These are phyloP conservation scores for Pseudopithomyces maydicus DNA, from an alignment of 2,329 filamentous ascomycete genomes.

Conservation along the genomic window DNA sequence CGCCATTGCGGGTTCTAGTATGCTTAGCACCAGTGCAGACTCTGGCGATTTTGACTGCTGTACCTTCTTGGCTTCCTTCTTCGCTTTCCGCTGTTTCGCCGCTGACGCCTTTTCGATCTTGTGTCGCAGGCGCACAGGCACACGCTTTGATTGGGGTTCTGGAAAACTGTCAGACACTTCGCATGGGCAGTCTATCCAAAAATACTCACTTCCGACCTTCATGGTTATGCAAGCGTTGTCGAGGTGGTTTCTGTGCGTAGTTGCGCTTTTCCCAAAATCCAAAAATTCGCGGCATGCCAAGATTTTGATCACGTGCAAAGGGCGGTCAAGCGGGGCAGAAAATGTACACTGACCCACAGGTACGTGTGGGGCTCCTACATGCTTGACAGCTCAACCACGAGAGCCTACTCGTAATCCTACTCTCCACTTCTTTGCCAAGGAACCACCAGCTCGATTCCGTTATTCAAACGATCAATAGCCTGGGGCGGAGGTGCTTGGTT, in stretches of 20 bases:
- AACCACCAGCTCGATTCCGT: not conserved
- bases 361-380: not conserved
- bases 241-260: constrained; percentile 15
- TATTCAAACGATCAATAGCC: too few relatives aligned
- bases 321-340: constrained; percentile 17
- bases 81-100: constrained; percentile 87
- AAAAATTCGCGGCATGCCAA: constrained; percentile 29
- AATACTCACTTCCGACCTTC: constrained; percentile 50
- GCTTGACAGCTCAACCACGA: not conserved
- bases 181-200: not conserved
- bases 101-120: constrained; percentile 94
- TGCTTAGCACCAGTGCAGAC: constrained; percentile 20
- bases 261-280: constrained; percentile 13
- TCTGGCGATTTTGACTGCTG: not conserved
- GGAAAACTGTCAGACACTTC: constrained; percentile 12
- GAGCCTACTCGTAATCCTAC: not conserved
- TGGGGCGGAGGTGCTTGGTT: too few relatives aligned
- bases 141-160: constrained; percentile 96
- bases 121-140: constrained; percentile 84
- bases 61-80: constrained; percentile 85
- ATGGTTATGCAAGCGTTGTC: constrained; percentile 30
- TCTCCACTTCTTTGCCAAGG: not conserved
- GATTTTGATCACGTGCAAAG: constrained; percentile 14
- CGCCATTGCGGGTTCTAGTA: constrained; percentile 88
- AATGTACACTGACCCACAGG: not conserved